Evolutionary conservation across 495 filamentous ascomycete species (phyloP), one percentile per base, ranked within the genome.

Genomic region (Lepidopterella palustris): DNA sequence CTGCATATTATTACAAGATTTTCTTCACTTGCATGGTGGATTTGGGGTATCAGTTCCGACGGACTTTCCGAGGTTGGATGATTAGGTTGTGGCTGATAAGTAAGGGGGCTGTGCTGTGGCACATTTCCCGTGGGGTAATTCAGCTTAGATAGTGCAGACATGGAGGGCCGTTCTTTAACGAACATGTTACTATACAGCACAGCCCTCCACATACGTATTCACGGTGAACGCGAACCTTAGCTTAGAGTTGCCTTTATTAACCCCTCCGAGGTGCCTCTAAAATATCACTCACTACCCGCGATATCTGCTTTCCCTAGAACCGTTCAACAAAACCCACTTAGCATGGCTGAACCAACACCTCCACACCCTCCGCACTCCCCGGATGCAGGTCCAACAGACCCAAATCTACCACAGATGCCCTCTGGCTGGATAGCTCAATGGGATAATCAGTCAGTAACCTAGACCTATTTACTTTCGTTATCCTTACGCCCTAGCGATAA

Each of bases 381-480:
- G 27, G 66, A 68, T 50, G 45, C 66, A 5, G 66, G 66, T 20
- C 66, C 66, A 6, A 63, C 61, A 6, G 66, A 68, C 26, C 40
- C 62, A 21, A 57, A 39, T 23, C 52, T 69, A 15, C 66, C 66
- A 5, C 24, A 54, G n/a, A 26, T 66, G 15, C 66, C 66, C 18
- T 23, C 60, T 13, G 66, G 66, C 31, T 69, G 67, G 67, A 70
- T 70, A 51, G 54, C 67, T 1, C 67, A 70, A 53, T 70, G 65
- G 65, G 67, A 70, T 42, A 53, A 47, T 45, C 32, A 26, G 67
- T 70, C 26, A 51, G 54, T 62, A 13, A n/a, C 35, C 10, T 42
- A 2, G 13, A 13, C 35, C 35, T 42, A 15, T 42, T 42, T 3
- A 18, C 10, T 18, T 13, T 15, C 9, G 35, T 42, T 42, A 42